Percentiles rank a stretch among this genome's conserved stretches.
Conservation (phyloP, 2,329 filamentous ascomycete species). For the Colletotrichum lini region DNA sequence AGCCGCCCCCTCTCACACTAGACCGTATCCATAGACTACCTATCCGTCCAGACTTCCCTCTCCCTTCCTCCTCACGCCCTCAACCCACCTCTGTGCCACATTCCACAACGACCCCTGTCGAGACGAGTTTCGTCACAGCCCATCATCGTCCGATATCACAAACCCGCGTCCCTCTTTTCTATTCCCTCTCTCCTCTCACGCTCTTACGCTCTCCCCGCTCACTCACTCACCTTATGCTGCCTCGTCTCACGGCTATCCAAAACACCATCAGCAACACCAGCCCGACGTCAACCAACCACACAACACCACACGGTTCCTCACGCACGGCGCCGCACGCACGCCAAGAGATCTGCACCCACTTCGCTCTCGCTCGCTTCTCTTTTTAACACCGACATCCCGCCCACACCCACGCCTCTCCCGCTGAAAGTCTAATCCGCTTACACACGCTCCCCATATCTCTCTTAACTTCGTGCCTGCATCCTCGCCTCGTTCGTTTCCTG, state of each 20-base stretch:
- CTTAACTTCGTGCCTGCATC: background rate
- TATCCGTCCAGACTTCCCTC: background rate
- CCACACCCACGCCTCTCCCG: background rate
- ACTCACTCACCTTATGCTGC: slow-evolving; percentile 16
- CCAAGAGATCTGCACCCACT: slow-evolving; percentile 35
- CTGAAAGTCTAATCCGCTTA: slow-evolving; percentile 2
- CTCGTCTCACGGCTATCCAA: slow-evolving; percentile 30
- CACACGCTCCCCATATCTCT: background rate
- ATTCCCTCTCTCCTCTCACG: background rate
- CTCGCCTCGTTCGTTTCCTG: background rate
- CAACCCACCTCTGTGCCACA: background rate
- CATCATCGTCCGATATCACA: slow-evolving; percentile 39
- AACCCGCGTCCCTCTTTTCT: slow-evolving; percentile 15
- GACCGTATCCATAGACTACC: too few relatives aligned
- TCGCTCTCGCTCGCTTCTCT: background rate
- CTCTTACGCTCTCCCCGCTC: background rate
- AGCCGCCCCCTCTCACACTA: background rate
- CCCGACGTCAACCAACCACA: background rate
- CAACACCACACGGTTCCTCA: slow-evolving; percentile 2
- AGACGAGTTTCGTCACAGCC: slow-evolving; percentile 41
- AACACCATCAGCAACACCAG: slow-evolving; percentile 8
- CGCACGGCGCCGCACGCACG: slow-evolving; percentile 33
- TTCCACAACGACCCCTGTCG: slow-evolving; percentile 17
- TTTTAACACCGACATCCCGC: slow-evolving; percentile 35
- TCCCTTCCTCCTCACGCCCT: background rate